Evolutionary conservation across 2,329 filamentous ascomycete species (phyloP).

Genomic region (Falciphora oryzae): DNA sequence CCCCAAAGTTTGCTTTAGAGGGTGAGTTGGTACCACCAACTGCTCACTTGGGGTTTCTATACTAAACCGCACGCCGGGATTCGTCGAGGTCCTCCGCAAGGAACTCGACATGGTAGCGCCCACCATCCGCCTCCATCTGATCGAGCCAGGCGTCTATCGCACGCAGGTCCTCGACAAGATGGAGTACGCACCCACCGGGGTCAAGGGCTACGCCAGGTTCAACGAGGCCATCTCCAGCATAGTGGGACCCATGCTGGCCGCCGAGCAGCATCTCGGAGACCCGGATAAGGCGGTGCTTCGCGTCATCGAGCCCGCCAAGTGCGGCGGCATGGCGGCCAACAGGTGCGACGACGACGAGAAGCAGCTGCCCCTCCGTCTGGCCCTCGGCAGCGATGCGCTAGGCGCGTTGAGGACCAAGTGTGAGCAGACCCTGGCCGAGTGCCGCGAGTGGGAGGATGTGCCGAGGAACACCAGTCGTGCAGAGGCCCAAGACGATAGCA

Average conservation of each 20-base stretch:
- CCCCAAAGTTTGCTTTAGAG: too few species aligned
- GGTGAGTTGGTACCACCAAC: too few species aligned
- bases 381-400: slow-evolving; percentile 34
- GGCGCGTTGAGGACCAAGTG: slow-evolving; percentile 42
- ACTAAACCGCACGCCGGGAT: slow-evolving; percentile 26
- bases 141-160: slow-evolving; percentile 38
- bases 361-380: too few species aligned
- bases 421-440: slow-evolving; percentile 39
- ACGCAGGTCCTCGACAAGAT: slow-evolving; percentile 22
- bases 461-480: slow-evolving; percentile 38
- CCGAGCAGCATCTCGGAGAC: too few species aligned
- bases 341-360: slow-evolving; percentile 12
- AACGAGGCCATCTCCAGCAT: slow-evolving; percentile 26
- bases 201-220: slow-evolving; percentile 20
- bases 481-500: too few species aligned
- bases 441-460: slow-evolving; percentile 43
- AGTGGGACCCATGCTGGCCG: slow-evolving; percentile 27
- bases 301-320: too few species aligned
- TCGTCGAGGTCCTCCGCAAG: slow-evolving; percentile 25
- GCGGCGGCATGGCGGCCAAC: too few species aligned
- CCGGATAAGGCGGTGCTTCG: too few species aligned
- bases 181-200: too few species aligned
- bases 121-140: slow-evolving; percentile 29
- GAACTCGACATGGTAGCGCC: slow-evolving; percentile 26
- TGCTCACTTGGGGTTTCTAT: too few species aligned